Base-by-base conservation (phyloP, 768 basidiomycete species). In the Kwoniella dejecticola region DNA sequence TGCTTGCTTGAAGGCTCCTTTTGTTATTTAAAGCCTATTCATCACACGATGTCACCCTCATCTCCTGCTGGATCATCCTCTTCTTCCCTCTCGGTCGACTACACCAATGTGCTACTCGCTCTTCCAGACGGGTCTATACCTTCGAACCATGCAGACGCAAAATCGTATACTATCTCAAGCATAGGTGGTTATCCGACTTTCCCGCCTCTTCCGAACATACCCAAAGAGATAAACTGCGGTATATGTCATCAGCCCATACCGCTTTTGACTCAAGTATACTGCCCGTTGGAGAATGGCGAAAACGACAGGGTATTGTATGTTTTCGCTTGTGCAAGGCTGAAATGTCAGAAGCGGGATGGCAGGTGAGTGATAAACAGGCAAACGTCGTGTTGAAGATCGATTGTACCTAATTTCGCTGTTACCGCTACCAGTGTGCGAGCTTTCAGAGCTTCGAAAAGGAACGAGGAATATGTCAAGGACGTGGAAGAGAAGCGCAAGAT, bases 291-390 rank as follows among this genome's bases (percentile, higher is more conserved):
- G 48, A 70, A 61, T 8, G 77, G 77, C 6, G 74, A 76, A 63
- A 78, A 78, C 44, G 77, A 78, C 52, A 62, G 77, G 15, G 75
- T 73, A 15, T 59, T 78, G 15, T 78, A 78, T 56, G 67, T 78
- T 1, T 78, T 69, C 52, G 77, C 64, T 6, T 78, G 77, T 64
- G 57, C 69, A 3, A 62, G 64, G 19, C 50, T 60, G 2, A 42
- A 45, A 2, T 78, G 77, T 56, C 74, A 75, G 65, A 66, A 74
- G 52, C 53, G 64, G 42, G 71, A 72, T 12, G 75, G 73, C 53
- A 71, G 69, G 69, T 71, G 60, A 56, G 69, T 65, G 49, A 1
- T 40, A 40, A 8, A 38, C 10, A 13, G 21, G 29, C 26, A 11
- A 48, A 13, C 41, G 23, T 27, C 12, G 31, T 40, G 31, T 23